Evolutionary conservation across 2,329 filamentous ascomycete species (phyloP), one percentile per base, ranked within the genome.

Genomic region (Colletotrichum sp.): DNA sequence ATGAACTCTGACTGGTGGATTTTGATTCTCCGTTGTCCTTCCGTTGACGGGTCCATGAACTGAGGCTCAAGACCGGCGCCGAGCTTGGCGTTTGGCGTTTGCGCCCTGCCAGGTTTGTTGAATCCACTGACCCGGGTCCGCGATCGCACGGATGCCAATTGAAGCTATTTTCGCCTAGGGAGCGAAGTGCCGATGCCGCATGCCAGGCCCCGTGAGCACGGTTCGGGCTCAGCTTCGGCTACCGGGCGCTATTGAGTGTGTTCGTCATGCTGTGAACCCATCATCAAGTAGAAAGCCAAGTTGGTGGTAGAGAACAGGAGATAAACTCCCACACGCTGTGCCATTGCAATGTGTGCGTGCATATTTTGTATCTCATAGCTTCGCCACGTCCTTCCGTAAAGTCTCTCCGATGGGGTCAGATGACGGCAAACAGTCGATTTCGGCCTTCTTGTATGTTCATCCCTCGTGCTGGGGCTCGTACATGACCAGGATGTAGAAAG

Each of bases 1-100:
- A 60, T 24, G 26, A 15, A 2, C 10, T 66, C 6, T 67, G 7
- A 75, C 60, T 75, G 72, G 72, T 75, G 72, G 72, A 75, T 60
- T 12, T 16, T 24, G 8, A 55, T 62, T 71, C 13, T 22, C 62
- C 72, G 62, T 52, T n/a, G 30, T 22, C 24, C 13, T 26, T 65
- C 6, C 52, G 24, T 10, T 13, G 3, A 28, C 18, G 26, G 34
- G 6, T 26, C 26, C 26, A 15, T 24, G 32, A 36, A 12, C 52
- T 68, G 55, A 72, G 70, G 63, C 70, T 62, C 52, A 36, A 68
- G 34, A 30, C 32, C 26, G 34, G 64, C 22, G 8, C 16, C 24
- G 22, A n/a, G 36, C 57, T 68, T 28, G 64, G 64, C 48, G n/a
- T 10, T 24, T 22, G 36, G 8, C 13, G 68, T 55, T 55, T 64